Evolutionary conservation across 768 basidiomycete genomes (phyloP), one percentile per base, ranked within the genome.

Genomic region (Wakefieldia striispora): DNA sequence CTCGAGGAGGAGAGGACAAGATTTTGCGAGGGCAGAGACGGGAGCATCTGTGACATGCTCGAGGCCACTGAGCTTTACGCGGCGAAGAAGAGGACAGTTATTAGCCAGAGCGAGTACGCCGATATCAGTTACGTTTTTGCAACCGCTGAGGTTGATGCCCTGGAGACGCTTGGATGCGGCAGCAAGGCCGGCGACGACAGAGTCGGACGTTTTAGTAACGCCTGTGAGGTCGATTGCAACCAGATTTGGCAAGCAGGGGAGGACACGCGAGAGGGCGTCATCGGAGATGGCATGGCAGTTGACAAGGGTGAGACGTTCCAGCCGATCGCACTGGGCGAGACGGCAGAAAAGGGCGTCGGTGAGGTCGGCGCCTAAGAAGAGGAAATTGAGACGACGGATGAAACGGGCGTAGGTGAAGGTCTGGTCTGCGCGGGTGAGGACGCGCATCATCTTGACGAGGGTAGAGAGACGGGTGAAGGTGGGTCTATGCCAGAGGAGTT

Each of bases 401-500:
- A 95, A 92, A 47, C 77, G 76, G 37, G 90, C 78, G 64, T 98
- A 98, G 10, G 86, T 83, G 72, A 97, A 97, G 0, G 89, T 88
- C 61, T 85, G 81, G 47, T 84, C 78, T 17, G 77, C 69, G 34
- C 73, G 71, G 24, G 75, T 72, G 56, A 98, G 74, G 42, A 93
- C 75, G 49, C 76, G 72, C 60, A 90, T 80, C 81, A 97, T 86
- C 69, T 84, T 84, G 63, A 84, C 76, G 46, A 97, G 79, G 33
- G 87, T 85, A 47, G 77, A 71, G 49, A 82, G 75, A 50, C 81
- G 81, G 21, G 82, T 73, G 63, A 98, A 83, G 45, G 76, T 75
- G 17, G 95, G 95, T 61, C 90, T 88, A 68, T 93, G 87, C 95
- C 95, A 99, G 20, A 98, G 77, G 19, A 97, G 79, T 68, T 97